These are phyloP conservation scores for Cenchrus purpureus DNA, from an alignment of 176 grass and related monocot genomes.

Conservation along the genomic window DNA sequence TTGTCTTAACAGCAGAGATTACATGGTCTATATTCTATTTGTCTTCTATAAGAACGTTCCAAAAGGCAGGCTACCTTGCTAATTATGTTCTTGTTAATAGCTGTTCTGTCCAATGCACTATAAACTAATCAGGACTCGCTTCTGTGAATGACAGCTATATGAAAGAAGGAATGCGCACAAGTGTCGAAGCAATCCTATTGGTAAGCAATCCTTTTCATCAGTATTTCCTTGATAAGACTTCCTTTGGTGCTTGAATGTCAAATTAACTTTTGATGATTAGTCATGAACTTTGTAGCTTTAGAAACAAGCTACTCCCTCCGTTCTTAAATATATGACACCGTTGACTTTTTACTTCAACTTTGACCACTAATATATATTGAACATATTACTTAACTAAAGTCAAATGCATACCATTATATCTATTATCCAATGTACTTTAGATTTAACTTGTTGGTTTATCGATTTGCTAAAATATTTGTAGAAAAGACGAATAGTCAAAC, in stretches of 20 bases:
- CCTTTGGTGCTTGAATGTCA: background rate
- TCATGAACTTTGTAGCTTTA: background rate
- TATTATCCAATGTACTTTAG: too few relatives aligned
- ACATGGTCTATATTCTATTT: background rate
- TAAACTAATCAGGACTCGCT: conserved; percentile 16
- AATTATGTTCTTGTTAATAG: conserved; percentile 4
- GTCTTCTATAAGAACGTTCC: background rate
- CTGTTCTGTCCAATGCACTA: background rate
- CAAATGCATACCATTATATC: too few relatives aligned
- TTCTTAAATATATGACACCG: too few relatives aligned
- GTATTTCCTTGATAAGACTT: background rate
- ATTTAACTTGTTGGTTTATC: too few relatives aligned
- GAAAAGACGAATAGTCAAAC: too few relatives aligned
- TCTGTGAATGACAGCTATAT: conserved; percentile 75
- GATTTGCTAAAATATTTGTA: too few relatives aligned
- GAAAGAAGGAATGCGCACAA: conserved; percentile 99
- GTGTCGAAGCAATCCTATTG: conserved; percentile 95
- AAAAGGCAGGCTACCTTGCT: conserved; percentile 21
- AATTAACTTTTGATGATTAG: background rate
- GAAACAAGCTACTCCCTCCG: conserved; percentile 8
- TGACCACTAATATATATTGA: too few relatives aligned
- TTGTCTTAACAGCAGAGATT: background rate
- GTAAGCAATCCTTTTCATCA: conserved; percentile 35
- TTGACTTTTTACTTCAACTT: too few relatives aligned
- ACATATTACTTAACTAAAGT: too few relatives aligned